Percentiles rank a stretch among this genome's conserved stretches.
phyloP scores from a whole-genome alignment of 176 grass and related monocot genomes.

The Aegilops tauschii region DNA sequence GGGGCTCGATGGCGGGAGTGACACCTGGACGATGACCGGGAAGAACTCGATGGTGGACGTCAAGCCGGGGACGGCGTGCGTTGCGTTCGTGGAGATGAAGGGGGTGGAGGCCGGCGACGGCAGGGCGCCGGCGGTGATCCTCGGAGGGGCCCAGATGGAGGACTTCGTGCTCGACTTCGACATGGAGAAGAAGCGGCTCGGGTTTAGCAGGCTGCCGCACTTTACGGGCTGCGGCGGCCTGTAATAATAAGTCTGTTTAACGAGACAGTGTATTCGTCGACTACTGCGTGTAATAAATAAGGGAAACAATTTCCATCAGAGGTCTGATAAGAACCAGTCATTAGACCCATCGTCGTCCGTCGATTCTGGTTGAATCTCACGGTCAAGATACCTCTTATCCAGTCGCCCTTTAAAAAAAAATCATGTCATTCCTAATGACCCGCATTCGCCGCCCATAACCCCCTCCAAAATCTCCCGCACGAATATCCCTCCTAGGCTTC shows the following conservation, averaged over 20 bases:
- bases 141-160: slow-evolving; percentile 56
- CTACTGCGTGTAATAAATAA: too few relatives aligned
- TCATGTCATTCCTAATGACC: too few relatives aligned
- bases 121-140: slow-evolving; percentile 28
- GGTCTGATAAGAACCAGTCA: too few relatives aligned
- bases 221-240: background rate
- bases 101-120: slow-evolving; percentile 3
- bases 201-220: slow-evolving; percentile 6
- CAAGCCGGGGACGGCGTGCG: slow-evolving; percentile 15
- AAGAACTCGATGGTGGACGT: slow-evolving; percentile 35
- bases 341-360: too few relatives aligned
- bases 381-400: too few relatives aligned
- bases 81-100: slow-evolving; percentile 35
- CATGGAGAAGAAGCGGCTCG: slow-evolving; percentile 33
- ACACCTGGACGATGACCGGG: slow-evolving; percentile 28
- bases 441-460: too few relatives aligned
- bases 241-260: background rate
- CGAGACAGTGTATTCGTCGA: too few relatives aligned
- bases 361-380: too few relatives aligned
- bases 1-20: slow-evolving; percentile 7
- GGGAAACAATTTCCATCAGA: too few relatives aligned
- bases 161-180: slow-evolving; percentile 54
- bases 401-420: too few relatives aligned
- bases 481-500: too few relatives aligned
- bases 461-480: too few relatives aligned